Conservation (phyloP, 352 stramenopile species). For the Globisporangium yorkense region DNA sequence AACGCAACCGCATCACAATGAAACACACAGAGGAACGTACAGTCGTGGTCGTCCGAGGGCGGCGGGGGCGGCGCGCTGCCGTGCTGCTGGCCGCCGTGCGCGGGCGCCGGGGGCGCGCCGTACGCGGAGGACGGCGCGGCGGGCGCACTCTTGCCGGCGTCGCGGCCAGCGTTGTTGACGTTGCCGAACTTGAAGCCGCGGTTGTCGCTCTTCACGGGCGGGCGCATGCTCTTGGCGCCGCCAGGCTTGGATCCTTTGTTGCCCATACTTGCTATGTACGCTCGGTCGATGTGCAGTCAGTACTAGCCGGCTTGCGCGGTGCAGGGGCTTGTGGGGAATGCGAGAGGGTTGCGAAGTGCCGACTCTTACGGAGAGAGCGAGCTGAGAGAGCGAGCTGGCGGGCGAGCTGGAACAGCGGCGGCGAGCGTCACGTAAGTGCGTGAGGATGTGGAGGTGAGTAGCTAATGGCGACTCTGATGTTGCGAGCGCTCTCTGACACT, state of each 20-base stretch:
- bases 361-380: neutral
- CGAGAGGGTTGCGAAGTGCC: neutral
- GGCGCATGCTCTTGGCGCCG: constrained; percentile 50
- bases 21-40: constrained; percentile 24
- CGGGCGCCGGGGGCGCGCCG: constrained; percentile 6
- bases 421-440: constrained; percentile 10
- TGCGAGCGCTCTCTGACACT: neutral
- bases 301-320: neutral
- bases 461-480: constrained; percentile 2
- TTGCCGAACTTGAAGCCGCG: constrained; percentile 74
- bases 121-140: constrained; percentile 47
- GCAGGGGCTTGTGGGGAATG: neutral
- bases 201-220: constrained; percentile 82
- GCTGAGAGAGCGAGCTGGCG: neutral
- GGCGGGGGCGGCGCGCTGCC: constrained; percentile 2
- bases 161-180: constrained; percentile 35
- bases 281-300: neutral
- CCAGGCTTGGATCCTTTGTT: constrained; percentile 78
- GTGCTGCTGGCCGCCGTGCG: constrained; percentile 11
- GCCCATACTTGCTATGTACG: constrained; percentile 35
- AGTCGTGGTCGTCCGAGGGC: constrained; percentile 44
- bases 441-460: constrained; percentile 6
- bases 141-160: constrained; percentile 66
- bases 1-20: too few species aligned
- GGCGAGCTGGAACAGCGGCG: too few species aligned